Evolutionary conservation across 2,329 filamentous ascomycete species (phyloP), one percentile per base, ranked within the genome.

Genomic region (Paraphoma chrysanthemicola): DNA sequence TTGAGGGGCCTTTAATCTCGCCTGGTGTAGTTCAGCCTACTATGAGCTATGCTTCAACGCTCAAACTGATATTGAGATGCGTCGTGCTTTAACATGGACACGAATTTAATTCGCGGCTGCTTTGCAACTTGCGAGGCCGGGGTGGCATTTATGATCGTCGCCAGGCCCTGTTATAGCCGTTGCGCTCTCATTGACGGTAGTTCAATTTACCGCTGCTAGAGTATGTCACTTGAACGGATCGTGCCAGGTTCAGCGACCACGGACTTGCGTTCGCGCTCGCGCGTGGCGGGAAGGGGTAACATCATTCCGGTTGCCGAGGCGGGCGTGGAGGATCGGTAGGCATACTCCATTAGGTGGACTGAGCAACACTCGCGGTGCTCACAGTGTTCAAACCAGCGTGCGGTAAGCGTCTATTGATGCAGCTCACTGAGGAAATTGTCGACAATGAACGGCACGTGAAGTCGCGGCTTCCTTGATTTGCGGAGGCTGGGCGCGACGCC

Each of bases 131-230:
- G 39, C 3, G n/a, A 17, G 16, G 11, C 14, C 12, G n/a, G 29
- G 4, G 18, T 44, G 30, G 30, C 33, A 47, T 16, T 30, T 17
- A 23, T 38, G 49, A 51, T 45, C 38, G 23, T 12, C 43, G 8
- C 23, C 17, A 41, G 18, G 17, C 41, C 42, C 17, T 45, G 46
- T 39, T 29, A 39, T n/a, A 44, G 30, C 28, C 49, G 45, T 23
- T 14, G 36, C 36, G 38, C 45, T 56, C 23, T 59, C 36, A 59
- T 59, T 59, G 56, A 59, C 17, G 56, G 56, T 56, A 50, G 16
- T 52, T 56, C 45, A 48, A 38, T 51, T 48, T 41, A 41, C 46
- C 44, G 45, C 45, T 46, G 46, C 49, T 51, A 17, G 51, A 57
- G 39, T 9, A 48, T 51, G 18, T 29, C 16, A 28, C 28, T 39